These are phyloP conservation scores for Periglandula ipomoeae DNA, from an alignment of 2,329 filamentous ascomycete species.

Conservation along the genomic window DNA sequence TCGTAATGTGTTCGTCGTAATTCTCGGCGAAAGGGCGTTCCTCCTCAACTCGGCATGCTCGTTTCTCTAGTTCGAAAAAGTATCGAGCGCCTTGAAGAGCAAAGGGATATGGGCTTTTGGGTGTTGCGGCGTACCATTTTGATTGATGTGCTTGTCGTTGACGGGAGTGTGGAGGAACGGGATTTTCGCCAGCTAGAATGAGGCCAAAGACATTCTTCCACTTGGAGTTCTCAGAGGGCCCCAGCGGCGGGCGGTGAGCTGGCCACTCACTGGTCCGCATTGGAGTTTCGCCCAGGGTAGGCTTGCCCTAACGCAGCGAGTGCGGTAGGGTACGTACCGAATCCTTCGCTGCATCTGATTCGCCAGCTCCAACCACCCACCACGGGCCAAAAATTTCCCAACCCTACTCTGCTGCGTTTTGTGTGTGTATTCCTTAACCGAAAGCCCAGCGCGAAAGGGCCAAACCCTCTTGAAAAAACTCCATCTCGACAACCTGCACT, in stretches of 20 bases:
- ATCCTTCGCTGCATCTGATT: slow-evolving; percentile 24
- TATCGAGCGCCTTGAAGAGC: slow-evolving; percentile 1
- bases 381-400: slow-evolving; percentile 25
- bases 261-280: neutral
- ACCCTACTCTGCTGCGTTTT: slow-evolving; percentile 21
- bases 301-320: slow-evolving; percentile 29
- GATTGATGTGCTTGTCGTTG: slow-evolving; percentile 32
- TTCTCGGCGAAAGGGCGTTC: too few relatives aligned
- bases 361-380: slow-evolving; percentile 22
- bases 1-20: neutral
- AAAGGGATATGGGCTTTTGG: too few relatives aligned
- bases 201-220: slow-evolving; percentile 17
- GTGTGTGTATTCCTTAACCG: too few relatives aligned
- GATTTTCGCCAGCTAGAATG: slow-evolving; percentile 18
- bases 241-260: slow-evolving; percentile 7
- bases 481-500: slow-evolving; percentile 28
- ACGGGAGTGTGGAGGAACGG: slow-evolving; percentile 26
- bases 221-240: neutral
- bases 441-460: too few relatives aligned
- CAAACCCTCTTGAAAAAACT: slow-evolving; percentile 24
- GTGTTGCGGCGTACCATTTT: slow-evolving; percentile 31
- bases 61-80: neutral
- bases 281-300: slow-evolving; percentile 25
- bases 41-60: neutral
- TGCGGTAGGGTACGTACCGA: slow-evolving; percentile 19